Evolutionary conservation across 2,329 filamentous ascomycete genomes (phyloP).

Genomic region (Clarireedia sp.): DNA sequence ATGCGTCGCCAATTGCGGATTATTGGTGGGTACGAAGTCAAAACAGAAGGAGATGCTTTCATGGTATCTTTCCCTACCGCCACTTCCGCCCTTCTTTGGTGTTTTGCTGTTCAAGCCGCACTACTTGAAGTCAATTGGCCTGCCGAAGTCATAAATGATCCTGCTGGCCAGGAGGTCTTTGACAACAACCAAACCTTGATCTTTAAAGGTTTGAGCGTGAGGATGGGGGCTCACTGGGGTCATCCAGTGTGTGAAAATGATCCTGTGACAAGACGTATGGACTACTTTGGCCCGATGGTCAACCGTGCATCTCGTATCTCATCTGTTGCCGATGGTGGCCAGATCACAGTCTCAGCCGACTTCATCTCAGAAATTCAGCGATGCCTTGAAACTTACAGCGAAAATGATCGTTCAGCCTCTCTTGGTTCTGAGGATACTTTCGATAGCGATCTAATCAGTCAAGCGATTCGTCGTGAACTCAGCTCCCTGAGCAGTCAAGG

Average conservation of each 20-base stretch:
- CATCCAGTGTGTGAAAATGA: constrained; percentile 91
- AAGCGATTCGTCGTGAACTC: constrained; percentile 78
- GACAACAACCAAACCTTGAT: constrained; percentile 84
- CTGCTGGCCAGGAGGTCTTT: constrained; percentile 72
- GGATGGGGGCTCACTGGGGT: constrained; percentile 97
- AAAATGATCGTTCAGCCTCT: constrained; percentile 65
- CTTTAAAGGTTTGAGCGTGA: constrained; percentile 87
- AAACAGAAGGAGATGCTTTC: constrained; percentile 98
- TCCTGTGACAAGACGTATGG: constrained; percentile 95
- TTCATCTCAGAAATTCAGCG: constrained; percentile 95
- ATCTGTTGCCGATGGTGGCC: constrained; percentile 87
- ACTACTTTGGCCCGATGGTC: constrained; percentile 99
- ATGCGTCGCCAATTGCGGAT: constrained; percentile 89
- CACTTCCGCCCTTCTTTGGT: constrained; percentile 91
- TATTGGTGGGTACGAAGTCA: constrained; percentile 96
- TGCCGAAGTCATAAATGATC: constrained; percentile 79
- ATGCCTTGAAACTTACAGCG: constrained; percentile 81
- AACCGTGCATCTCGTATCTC: constrained; percentile 94
- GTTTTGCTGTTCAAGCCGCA: constrained; percentile 84
- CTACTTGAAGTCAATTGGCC: constrained; percentile 90
- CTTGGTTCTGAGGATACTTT: constrained; percentile 65
- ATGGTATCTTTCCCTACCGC: constrained; percentile 98
- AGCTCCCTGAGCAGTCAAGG: constrained; percentile 81
- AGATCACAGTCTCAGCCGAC: constrained; percentile 93
- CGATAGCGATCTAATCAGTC: constrained; percentile 65